Evolutionary conservation across 495 filamentous ascomycete genomes (phyloP).

Genomic region (Choiromyces venosus): DNA sequence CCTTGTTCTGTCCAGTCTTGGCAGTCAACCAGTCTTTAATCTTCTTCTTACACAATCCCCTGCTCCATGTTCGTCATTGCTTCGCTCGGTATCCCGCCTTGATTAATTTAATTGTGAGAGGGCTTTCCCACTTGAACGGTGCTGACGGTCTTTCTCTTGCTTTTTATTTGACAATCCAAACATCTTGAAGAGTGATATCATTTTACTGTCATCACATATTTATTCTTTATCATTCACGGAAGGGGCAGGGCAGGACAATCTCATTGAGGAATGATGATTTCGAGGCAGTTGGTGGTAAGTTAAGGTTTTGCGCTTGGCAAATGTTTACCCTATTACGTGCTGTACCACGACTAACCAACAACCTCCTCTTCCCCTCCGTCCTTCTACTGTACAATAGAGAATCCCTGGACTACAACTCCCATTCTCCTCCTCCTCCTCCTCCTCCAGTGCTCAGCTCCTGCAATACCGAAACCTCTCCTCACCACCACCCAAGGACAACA

Average conservation of each 20-base stretch:
- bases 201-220: not conserved
- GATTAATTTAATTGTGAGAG: no score
- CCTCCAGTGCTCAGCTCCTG: constrained; percentile 16
- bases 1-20: not conserved
- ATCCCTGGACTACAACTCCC: not conserved
- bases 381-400: not conserved
- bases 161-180: not conserved
- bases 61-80: not conserved
- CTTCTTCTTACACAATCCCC: not conserved
- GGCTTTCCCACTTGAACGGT: not conserved
- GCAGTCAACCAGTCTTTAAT: not conserved
- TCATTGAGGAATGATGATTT: not conserved
- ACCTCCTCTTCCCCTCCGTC: not conserved
- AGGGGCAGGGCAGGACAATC: no score
- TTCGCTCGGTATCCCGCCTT: not conserved
- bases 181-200: not conserved
- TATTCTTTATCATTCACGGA: not conserved
- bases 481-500: not conserved
- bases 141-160: not conserved
- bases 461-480: constrained; percentile 22
- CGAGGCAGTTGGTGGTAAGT: not conserved
- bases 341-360: not conserved
- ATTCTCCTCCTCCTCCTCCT: not conserved
- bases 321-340: not conserved
- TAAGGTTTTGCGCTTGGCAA: not conserved